phyloP scores from a whole-genome alignment of 768 basidiomycete genomes.

The Rhizopogon roseolus region DNA sequence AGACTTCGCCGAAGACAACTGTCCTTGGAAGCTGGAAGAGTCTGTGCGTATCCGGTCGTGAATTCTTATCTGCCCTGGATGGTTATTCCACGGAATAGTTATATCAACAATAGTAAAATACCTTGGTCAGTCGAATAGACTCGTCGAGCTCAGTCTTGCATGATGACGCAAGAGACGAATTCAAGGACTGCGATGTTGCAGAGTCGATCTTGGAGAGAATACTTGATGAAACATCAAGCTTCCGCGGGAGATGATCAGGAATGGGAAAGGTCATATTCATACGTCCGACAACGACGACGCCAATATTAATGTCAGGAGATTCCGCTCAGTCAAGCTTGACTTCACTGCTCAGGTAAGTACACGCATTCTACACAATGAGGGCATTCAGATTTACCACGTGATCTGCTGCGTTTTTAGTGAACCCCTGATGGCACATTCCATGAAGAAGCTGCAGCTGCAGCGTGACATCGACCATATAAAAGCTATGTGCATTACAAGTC shows the following conservation, averaged over 20 bases:
- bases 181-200: constrained; percentile 52
- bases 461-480: too few relatives aligned
- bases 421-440: too few relatives aligned
- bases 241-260: constrained; percentile 69
- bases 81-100: constrained; percentile 9
- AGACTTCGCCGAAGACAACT: constrained; percentile 56
- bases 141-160: constrained; percentile 74
- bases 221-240: constrained; percentile 65
- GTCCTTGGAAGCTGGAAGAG: constrained; percentile 57
- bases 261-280: constrained; percentile 79
- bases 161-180: constrained; percentile 53
- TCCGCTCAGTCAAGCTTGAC: too few relatives aligned
- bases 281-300: background rate
- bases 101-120: constrained; percentile 21
- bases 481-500: too few relatives aligned
- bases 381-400: background rate
- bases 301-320: background rate
- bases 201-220: constrained; percentile 69
- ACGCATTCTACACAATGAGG: background rate
- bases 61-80: constrained; percentile 49
- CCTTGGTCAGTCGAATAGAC: constrained; percentile 69
- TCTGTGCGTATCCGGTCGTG: constrained; percentile 69
- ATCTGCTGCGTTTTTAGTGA: background rate
- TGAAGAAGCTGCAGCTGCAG: too few relatives aligned
- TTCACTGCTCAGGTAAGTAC: background rate